These are phyloP conservation scores for Furcasterigmium sp. DNA, from an alignment of 2,329 filamentous ascomycete species.

Conservation along the genomic window DNA sequence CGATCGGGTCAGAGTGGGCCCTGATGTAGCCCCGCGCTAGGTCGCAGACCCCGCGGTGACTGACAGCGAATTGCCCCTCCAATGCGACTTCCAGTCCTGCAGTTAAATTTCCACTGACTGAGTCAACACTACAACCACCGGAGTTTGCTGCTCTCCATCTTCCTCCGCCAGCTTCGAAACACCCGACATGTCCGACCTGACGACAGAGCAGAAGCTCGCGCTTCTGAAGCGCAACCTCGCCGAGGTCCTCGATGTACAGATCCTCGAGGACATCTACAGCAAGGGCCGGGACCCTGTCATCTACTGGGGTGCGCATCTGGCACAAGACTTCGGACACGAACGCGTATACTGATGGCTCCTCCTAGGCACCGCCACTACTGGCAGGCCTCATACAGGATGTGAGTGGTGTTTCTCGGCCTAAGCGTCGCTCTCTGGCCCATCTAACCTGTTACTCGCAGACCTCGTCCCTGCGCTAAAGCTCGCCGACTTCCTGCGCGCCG, in stretches of 20 bases:
- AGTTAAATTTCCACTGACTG: not conserved
- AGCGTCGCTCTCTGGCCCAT: not conserved
- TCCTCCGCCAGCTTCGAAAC: not conserved
- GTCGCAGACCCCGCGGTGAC: not conserved
- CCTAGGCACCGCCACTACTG: slow-evolving; percentile 72
- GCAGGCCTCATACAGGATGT: slow-evolving; percentile 79
- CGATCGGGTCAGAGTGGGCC: no score
- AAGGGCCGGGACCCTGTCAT: slow-evolving; percentile 69
- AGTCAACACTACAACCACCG: not conserved
- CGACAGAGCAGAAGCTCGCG: slow-evolving; percentile 53
- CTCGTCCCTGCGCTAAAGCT: slow-evolving; percentile 87
- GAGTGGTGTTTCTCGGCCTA: not conserved
- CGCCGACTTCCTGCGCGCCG: slow-evolving; percentile 78
- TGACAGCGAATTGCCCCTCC: not conserved
- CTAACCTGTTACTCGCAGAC: slow-evolving; percentile 30
- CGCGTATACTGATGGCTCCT: not conserved
- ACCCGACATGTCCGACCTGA: slow-evolving; percentile 17
- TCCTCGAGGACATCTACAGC: slow-evolving; percentile 68
- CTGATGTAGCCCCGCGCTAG: not conserved
- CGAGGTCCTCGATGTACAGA: slow-evolving; percentile 79
- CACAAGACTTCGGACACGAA: not conserved
- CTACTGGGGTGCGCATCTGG: slow-evolving; percentile 67
- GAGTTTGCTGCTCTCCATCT: no score
- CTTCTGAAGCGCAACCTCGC: slow-evolving; percentile 77
- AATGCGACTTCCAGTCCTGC: not conserved